Evolutionary conservation across 2,329 filamentous ascomycete species (phyloP).

Genomic region (Cladosporium sp.): DNA sequence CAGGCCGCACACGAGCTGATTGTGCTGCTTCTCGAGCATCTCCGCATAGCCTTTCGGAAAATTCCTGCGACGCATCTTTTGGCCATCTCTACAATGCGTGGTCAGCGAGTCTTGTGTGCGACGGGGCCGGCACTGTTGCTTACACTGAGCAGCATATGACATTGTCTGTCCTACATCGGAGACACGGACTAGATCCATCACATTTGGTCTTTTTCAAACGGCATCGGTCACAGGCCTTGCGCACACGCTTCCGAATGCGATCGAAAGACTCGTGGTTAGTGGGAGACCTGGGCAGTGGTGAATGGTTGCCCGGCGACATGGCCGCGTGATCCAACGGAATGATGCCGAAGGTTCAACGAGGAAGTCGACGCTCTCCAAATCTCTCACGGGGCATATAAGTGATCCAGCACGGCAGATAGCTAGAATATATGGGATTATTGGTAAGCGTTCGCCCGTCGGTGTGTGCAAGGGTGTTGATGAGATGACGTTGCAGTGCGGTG

Average conservation of each 20-base stretch:
- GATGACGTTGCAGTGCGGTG: too few relatives aligned
- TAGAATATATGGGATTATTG: too few relatives aligned
- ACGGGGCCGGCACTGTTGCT: neutral
- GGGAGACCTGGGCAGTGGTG: neutral
- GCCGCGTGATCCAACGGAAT: too few relatives aligned
- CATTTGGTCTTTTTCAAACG: slow-evolving; percentile 66
- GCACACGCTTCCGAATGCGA: slow-evolving; percentile 53
- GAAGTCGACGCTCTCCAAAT: too few relatives aligned
- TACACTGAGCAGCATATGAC: neutral
- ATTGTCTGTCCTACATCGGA: slow-evolving; percentile 19
- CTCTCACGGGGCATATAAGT: too few relatives aligned
- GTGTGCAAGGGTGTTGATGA: too few relatives aligned
- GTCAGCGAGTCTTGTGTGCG: neutral
- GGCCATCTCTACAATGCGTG: neutral
- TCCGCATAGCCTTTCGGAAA: slow-evolving; percentile 65
- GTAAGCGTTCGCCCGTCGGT: too few relatives aligned
- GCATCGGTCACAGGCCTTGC: slow-evolving; percentile 64
- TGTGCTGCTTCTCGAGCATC: slow-evolving; percentile 63
- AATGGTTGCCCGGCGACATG: neutral
- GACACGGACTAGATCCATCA: slow-evolving; percentile 60
- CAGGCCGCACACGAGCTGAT: slow-evolving; percentile 57
- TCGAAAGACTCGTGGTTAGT: neutral
- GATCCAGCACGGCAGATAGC: too few relatives aligned
- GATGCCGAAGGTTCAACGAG: too few relatives aligned
- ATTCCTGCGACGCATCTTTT: slow-evolving; percentile 43